Conservation (phyloP, 805 yeast species). For the Kuraishia capsulata region DNA sequence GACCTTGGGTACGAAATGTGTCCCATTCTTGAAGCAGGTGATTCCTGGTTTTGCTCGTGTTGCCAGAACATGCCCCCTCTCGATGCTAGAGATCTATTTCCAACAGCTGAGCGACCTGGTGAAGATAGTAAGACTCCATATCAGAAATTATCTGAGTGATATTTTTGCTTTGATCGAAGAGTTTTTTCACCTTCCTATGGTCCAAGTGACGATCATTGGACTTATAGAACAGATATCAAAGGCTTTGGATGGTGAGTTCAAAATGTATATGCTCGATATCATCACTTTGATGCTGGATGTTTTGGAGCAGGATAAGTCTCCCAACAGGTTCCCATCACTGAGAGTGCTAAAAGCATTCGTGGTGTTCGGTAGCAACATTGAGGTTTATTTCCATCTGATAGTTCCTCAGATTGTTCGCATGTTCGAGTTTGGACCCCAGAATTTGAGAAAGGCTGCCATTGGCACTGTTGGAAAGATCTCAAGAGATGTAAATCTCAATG, state of each 20-base stretch:
- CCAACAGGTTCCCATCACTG: conserved; percentile 50
- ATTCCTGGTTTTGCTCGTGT: conserved; percentile 83
- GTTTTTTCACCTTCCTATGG: conserved; percentile 50
- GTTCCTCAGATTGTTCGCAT: conserved; percentile 79
- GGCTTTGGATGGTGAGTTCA: conserved; percentile 89
- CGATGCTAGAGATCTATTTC: conserved; percentile 79
- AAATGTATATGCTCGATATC: conserved; percentile 68
- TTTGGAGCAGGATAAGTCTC: conserved; percentile 62
- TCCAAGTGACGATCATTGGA: conserved; percentile 73
- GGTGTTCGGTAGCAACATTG: conserved; percentile 78
- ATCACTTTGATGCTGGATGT: conserved; percentile 69
- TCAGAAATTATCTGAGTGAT: conserved; percentile 70
- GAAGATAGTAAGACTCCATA: conserved; percentile 79
- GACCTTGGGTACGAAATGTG: conserved; percentile 81
- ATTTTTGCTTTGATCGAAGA: conserved; percentile 71
- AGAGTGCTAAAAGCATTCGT: conserved; percentile 78
- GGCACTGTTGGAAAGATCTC: conserved; percentile 78
- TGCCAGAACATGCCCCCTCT: conserved; percentile 71
- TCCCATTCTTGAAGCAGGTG: conserved; percentile 78
- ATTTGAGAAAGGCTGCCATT: conserved; percentile 64
- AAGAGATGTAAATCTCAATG: conserved; percentile 61
- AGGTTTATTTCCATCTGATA: conserved; percentile 79
- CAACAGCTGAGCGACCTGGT: conserved; percentile 79
- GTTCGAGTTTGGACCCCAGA: conserved; percentile 62
- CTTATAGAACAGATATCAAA: conserved; percentile 77